These are phyloP conservation scores for Martiniozyma asiatica DNA, from an alignment of 1,139 yeast genomes.

Conservation along the genomic window DNA sequence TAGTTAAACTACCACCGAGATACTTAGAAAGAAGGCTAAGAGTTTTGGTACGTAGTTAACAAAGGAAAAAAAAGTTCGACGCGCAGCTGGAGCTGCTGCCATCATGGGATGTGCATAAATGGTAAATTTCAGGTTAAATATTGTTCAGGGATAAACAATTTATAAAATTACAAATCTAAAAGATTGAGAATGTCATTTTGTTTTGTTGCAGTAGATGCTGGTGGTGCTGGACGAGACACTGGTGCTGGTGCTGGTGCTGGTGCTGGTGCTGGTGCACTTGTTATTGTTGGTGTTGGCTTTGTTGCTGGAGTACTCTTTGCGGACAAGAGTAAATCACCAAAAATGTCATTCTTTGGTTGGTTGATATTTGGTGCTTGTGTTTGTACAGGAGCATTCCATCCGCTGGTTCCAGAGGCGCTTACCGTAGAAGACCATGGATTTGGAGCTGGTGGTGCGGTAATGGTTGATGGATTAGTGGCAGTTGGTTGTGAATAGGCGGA, in stretches of 20 bases:
- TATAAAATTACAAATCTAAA: slow-evolving; percentile 33
- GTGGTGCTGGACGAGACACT: not conserved
- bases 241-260: slow-evolving; percentile 1
- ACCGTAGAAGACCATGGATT: slow-evolving; percentile 9
- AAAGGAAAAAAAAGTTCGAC: too few species aligned
- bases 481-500: not conserved
- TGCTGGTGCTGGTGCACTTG: slow-evolving; percentile 2
- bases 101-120: too few species aligned
- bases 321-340: slow-evolving; percentile 20
- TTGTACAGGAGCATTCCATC: slow-evolving; percentile 13
- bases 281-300: slow-evolving; percentile 7
- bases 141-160: not conserved
- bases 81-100: too few species aligned
- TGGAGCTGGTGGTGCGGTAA: slow-evolving; percentile 3
- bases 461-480: not conserved
- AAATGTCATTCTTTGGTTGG: slow-evolving; percentile 24
- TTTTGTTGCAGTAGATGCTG: not conserved
- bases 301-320: slow-evolving; percentile 9
- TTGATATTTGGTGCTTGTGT: slow-evolving; percentile 25
- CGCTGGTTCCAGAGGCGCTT: slow-evolving; percentile 4
- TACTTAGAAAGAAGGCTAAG: too few species aligned
- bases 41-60: too few species aligned
- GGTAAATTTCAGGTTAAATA: too few species aligned
- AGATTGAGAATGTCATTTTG: slow-evolving; percentile 26
- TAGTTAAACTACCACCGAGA: too few species aligned